Evolutionary conservation across 176 grass and related monocot genomes (phyloP).

Genomic region (Oryza rufipogon): DNA sequence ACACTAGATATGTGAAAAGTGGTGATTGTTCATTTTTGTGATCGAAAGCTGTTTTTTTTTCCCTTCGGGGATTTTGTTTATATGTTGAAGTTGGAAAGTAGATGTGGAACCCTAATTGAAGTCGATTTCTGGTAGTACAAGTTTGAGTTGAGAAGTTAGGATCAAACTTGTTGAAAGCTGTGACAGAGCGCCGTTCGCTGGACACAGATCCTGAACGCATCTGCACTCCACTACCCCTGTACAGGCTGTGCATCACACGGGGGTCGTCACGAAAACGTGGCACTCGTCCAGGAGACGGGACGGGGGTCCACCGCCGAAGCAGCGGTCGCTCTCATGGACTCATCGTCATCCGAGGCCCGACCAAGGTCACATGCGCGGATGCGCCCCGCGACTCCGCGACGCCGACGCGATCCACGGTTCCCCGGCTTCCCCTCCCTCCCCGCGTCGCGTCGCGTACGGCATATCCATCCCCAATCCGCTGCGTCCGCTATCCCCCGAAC

Average conservation of each 20-base stretch:
- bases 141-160: too few species aligned
- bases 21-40: too few species aligned
- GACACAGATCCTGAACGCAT: background rate
- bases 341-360: background rate
- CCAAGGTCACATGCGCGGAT: conserved; percentile 43
- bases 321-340: background rate
- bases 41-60: too few species aligned
- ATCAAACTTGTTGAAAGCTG: background rate
- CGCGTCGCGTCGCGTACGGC: background rate
- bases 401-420: conserved; percentile 9
- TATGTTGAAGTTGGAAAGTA: too few species aligned
- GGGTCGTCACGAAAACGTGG: background rate
- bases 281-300: background rate
- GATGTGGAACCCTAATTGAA: too few species aligned
- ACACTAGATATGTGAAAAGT: too few species aligned
- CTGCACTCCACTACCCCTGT: background rate
- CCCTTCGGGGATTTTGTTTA: too few species aligned
- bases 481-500: background rate
- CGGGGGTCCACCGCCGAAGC: background rate
- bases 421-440: background rate
- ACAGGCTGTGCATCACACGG: background rate
- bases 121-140: too few species aligned
- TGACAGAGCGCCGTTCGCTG: background rate
- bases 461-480: conserved; percentile 3
- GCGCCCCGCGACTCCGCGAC: conserved; percentile 13